Conservation (phyloP, 495 filamentous ascomycete genomes). For the Aspergillus avenaceus region DNA sequence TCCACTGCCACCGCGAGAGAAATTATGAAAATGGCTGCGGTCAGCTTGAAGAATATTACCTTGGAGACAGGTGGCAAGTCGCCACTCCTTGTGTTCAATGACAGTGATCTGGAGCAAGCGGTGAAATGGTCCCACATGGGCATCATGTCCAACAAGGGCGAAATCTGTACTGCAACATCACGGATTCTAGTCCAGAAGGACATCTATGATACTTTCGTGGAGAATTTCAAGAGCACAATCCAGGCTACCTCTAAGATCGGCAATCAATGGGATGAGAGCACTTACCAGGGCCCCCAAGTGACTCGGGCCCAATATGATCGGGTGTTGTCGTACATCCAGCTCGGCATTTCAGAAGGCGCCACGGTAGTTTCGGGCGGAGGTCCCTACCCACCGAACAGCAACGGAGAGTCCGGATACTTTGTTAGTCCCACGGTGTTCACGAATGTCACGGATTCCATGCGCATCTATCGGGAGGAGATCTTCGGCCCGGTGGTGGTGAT, state of each 20-base stretch:
- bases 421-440: slow-evolving; percentile 70
- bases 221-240: slow-evolving; percentile 65
- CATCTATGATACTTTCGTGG: slow-evolving; percentile 71
- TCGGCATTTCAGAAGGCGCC: slow-evolving; percentile 78
- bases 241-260: slow-evolving; percentile 69
- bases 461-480: slow-evolving; percentile 68
- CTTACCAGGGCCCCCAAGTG: slow-evolving; percentile 84
- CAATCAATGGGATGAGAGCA: slow-evolving; percentile 74
- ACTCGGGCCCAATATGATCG: slow-evolving; percentile 80
- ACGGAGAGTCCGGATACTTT: slow-evolving; percentile 56
- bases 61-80: slow-evolving; percentile 91
- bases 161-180: slow-evolving; percentile 88
- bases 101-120: slow-evolving; percentile 82
- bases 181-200: slow-evolving; percentile 78
- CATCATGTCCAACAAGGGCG: slow-evolving; percentile 73
- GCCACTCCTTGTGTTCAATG: slow-evolving; percentile 78
- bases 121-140: slow-evolving; percentile 83
- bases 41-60: slow-evolving; percentile 88
- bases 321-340: slow-evolving; percentile 71
- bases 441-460: slow-evolving; percentile 62
- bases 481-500: slow-evolving; percentile 91
- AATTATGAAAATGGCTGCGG: slow-evolving; percentile 85
- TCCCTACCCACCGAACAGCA: slow-evolving; percentile 49
- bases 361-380: slow-evolving; percentile 69
- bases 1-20: slow-evolving; percentile 74